phyloP scores from a whole-genome alignment of 1,284 basidiomycete species.

The Cryptococcus jaspeensis region DNA sequence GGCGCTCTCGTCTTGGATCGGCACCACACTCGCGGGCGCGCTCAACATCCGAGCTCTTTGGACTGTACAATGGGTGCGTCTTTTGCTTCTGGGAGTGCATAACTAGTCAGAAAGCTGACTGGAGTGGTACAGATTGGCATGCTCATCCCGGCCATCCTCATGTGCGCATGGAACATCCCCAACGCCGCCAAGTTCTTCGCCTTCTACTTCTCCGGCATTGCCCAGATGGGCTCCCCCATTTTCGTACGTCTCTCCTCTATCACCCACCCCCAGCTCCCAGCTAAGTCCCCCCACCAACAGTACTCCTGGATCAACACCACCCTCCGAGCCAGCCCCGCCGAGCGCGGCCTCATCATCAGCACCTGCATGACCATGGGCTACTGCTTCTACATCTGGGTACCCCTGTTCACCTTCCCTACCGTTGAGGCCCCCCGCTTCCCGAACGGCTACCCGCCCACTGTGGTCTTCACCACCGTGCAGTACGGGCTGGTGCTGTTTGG shows the following conservation, averaged over 20 bases:
- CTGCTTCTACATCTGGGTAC: constrained; percentile 30
- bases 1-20: constrained; percentile 21
- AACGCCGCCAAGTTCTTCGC: constrained; percentile 17
- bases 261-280: background rate
- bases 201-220: constrained; percentile 6
- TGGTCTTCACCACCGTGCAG: constrained; percentile 10
- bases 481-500: constrained; percentile 4
- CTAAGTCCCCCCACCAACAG: constrained; percentile 3
- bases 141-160: constrained; percentile 14
- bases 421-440: constrained; percentile 26
- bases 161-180: constrained; percentile 25
- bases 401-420: constrained; percentile 34
- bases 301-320: constrained; percentile 1
- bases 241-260: constrained; percentile 15
- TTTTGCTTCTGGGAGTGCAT: background rate
- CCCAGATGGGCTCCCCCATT: constrained; percentile 7
- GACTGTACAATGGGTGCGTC: constrained; percentile 1
- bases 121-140: constrained; percentile 5
- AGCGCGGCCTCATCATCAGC: constrained; percentile 19
- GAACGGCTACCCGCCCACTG: constrained; percentile 28
- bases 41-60: constrained; percentile 10
- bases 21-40: constrained; percentile 24
- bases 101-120: background rate
- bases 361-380: constrained; percentile 33
- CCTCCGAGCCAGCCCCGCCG: background rate